Evolutionary conservation across 768 basidiomycete genomes (phyloP).

Genomic region (Cystobasidium onofrii): DNA sequence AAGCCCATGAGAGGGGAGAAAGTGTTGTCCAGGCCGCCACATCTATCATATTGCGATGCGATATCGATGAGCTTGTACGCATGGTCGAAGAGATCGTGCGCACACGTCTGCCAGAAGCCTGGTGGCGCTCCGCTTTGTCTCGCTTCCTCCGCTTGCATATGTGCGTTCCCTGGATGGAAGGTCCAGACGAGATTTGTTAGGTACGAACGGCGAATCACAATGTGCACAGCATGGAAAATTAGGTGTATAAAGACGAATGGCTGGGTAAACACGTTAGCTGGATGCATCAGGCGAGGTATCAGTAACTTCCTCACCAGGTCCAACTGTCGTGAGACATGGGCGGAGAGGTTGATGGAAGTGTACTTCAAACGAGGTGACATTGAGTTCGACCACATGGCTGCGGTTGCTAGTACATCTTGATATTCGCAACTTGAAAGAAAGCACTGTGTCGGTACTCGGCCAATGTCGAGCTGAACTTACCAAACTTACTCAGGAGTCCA

Average conservation of each 20-base stretch:
- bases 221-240: not conserved
- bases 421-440: not conserved
- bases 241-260: not conserved
- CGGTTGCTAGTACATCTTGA: not conserved
- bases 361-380: not conserved
- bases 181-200: not conserved
- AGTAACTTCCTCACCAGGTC: not conserved
- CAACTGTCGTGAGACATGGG: not conserved
- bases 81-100: not conserved
- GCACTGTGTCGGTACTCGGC: too few relatives aligned
- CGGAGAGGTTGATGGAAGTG: not conserved
- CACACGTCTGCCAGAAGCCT: not conserved
- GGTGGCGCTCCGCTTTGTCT: not conserved
- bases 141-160: not conserved
- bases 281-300: too few relatives aligned
- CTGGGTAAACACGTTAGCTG: not conserved
- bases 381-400: constrained; percentile 1
- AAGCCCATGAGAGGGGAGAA: not conserved
- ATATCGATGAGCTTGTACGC: not conserved
- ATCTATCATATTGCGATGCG: not conserved
- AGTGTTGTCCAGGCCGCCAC: not conserved
- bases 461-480: too few relatives aligned
- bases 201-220: not conserved
- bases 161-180: constrained; percentile 1
- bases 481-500: not conserved